Percentiles rank a stretch among this genome's conserved stretches.
These are phyloP conservation scores for Pulicaria dysenterica DNA, from an alignment of 129 eudicot genomes.

Conservation along the genomic window DNA sequence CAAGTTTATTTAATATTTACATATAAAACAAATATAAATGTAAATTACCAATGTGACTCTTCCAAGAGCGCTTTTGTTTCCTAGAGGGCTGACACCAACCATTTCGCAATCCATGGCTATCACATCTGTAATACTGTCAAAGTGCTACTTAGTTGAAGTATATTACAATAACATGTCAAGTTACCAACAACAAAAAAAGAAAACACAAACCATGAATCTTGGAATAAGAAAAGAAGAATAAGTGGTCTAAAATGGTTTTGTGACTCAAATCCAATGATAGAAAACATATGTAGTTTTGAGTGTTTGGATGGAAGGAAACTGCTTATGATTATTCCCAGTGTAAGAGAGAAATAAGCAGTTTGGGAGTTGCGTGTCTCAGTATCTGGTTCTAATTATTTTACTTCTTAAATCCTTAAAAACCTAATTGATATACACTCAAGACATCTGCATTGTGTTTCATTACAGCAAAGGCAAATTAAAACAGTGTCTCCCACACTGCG, in stretches of 20 bases:
- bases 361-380: background rate
- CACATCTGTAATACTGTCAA: conserved; percentile 67
- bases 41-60: conserved; percentile 82
- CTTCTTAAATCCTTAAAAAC: background rate
- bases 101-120: conserved; percentile 98
- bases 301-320: background rate
- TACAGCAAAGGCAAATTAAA: background rate
- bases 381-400: background rate
- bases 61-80: conserved; percentile 97
- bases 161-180: background rate
- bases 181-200: background rate
- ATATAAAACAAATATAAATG: background rate
- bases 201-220: conserved; percentile 2
- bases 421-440: background rate
- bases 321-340: background rate
- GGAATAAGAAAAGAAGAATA: background rate
- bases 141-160: conserved; percentile 18
- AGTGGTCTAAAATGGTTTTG: background rate
- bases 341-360: background rate
- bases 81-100: conserved; percentile 88
- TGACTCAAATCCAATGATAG: too few relatives aligned
- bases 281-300: too few relatives aligned
- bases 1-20: background rate
- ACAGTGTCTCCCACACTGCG: background rate
- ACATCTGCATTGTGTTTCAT: background rate